Evolutionary conservation across 208 protist species (phyloP).

Genomic region (Naegleria lovaniensis): DNA sequence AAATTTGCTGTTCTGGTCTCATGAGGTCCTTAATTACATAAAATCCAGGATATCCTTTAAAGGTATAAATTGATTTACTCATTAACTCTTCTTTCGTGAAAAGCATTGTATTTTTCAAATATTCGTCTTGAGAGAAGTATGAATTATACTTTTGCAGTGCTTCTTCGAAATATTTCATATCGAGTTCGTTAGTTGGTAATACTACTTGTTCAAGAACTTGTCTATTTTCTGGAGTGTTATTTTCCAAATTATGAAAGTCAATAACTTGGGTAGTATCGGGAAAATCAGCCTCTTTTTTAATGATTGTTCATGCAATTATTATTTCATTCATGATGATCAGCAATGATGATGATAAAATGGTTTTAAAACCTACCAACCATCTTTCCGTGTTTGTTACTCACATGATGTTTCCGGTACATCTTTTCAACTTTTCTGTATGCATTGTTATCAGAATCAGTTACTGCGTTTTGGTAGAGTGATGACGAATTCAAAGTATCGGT

Average conservation of each 20-base stretch:
- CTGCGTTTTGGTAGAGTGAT: background rate
- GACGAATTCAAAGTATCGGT: background rate
- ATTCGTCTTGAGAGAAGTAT: background rate
- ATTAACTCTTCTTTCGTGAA: background rate
- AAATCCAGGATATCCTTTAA: conserved; percentile 23
- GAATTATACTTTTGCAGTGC: background rate
- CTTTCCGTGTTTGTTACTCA: background rate
- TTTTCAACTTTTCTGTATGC: background rate
- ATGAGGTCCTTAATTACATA: background rate
- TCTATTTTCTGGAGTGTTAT: background rate
- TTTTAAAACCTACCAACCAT: background rate
- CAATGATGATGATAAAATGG: too few species aligned
- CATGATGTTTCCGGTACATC: background rate
- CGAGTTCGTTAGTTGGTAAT: background rate
- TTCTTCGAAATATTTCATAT: conserved; percentile 1
- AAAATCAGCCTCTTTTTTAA: background rate
- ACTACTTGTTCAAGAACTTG: background rate
- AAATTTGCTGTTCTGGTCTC: background rate
- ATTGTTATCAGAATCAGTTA: background rate
- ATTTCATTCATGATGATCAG: background rate
- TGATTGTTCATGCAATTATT: background rate
- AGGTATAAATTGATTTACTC: background rate
- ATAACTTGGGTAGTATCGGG: background rate
- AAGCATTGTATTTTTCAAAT: background rate
- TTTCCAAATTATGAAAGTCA: background rate